Base-by-base conservation (phyloP, 805 yeast genomes). In the Huiozyma sinensis region DNA sequence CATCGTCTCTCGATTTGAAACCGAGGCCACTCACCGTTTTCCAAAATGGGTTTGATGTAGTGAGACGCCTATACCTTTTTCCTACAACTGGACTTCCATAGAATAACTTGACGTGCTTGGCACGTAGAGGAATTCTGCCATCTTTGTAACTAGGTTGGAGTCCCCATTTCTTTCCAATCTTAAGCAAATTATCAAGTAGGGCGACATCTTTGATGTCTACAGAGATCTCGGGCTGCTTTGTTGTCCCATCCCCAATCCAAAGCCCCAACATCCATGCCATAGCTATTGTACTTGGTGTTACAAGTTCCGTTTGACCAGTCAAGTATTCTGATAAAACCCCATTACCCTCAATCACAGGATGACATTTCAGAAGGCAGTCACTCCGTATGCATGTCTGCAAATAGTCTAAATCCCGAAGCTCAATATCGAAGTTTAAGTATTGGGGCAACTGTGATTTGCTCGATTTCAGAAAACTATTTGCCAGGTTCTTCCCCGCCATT, bases 211-310 rank as follows among this genome's bases (percentile, higher is more conserved):
- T 35, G 13, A 60, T 48, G 44, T 62, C 68, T 28, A 64, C 52
- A 7, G 65, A 58, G 33, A 63, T 58, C 32, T 52, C 53, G 6
- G 63, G 50, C 28, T 57, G 49, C 17, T 55, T 53, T 8, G 56
- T 50, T 8, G 55, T 48, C 42, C 68, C 70, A 49, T 54, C 53
- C 42, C 69, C 74, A 44, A 60, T 53, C 72, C 71, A 70, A 8
- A 60, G 46, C 48, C 76, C 75, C 28, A 67, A 45, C 38, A 69
- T 49, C 58, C 69, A 70, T 42, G 72, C 68, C 50, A 64, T 49
- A 28, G 45, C 44, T 27, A 51, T 31, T 8, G 53, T 56, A 37
- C 59, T 47, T 6, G 60, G 49, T 35, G 62, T 55, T 6, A 46
- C 44, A n/a, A 53, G 40, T 31, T 53, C 51, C 36, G 44, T 50